These are phyloP conservation scores for Claviceps paspali DNA, from an alignment of 2,329 filamentous ascomycete species.

Conservation along the genomic window DNA sequence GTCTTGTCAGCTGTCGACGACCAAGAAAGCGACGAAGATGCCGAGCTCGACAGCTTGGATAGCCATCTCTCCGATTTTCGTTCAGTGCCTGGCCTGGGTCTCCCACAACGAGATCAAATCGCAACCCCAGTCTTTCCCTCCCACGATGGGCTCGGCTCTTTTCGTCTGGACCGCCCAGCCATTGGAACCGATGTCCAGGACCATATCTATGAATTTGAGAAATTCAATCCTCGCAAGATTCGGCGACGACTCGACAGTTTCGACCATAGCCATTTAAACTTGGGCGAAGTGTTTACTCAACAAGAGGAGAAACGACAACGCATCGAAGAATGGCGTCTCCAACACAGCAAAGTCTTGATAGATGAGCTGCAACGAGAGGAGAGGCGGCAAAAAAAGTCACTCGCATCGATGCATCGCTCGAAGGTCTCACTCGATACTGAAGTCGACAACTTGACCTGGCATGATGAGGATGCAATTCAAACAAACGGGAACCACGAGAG, in stretches of 20 bases:
- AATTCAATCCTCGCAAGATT: constrained; percentile 59
- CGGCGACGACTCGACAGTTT: constrained; percentile 37
- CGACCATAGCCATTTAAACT: constrained; percentile 33
- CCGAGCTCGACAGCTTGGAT: constrained; percentile 82
- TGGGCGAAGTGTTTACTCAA: constrained; percentile 39
- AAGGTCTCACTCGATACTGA: constrained; percentile 16
- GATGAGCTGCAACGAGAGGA: constrained; percentile 87
- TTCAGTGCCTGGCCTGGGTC: constrained; percentile 30
- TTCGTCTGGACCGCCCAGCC: constrained; percentile 46
- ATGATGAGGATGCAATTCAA: constrained; percentile 33
- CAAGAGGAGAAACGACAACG: constrained; percentile 64
- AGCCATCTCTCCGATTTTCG: constrained; percentile 83
- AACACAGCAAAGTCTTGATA: constrained; percentile 72
- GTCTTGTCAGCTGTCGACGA: constrained; percentile 21
- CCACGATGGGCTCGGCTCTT: constrained; percentile 85
- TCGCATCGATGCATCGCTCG: constrained; percentile 27
- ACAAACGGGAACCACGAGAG: constrained; percentile 42
- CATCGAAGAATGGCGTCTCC: constrained; percentile 83
- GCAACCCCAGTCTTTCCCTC: constrained; percentile 63
- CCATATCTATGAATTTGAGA: constrained; percentile 78
- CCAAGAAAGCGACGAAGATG: constrained; percentile 43
- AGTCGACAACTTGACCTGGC: constrained; percentile 31
- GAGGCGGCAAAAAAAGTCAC: constrained; percentile 47
- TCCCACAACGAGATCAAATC: constrained; percentile 21
- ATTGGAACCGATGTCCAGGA: constrained; percentile 52